Conservation (phyloP, 169 alveolate genomes). For the Plasmodium chabaudi region DNA sequence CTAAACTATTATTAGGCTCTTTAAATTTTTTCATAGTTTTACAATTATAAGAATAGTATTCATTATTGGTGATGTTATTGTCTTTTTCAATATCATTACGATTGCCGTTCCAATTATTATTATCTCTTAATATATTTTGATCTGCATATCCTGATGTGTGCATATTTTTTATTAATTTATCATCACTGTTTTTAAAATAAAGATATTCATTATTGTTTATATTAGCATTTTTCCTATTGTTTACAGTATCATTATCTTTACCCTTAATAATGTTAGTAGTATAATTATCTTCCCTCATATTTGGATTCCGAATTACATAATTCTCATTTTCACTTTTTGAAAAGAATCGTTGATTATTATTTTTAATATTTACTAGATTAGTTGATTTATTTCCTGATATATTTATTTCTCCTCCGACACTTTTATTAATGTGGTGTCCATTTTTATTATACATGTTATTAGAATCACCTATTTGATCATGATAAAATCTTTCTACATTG, state of each 20-base stretch:
- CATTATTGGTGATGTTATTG: not conserved
- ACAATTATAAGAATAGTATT: not conserved
- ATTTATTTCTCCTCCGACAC: not conserved
- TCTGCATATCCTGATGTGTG: no score
- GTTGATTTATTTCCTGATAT: not conserved
- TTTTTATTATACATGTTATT: not conserved
- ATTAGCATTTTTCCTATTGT: not conserved
- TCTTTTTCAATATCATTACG: not conserved
- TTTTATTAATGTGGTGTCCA: not conserved
- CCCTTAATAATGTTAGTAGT: not conserved
- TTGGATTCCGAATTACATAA: not conserved
- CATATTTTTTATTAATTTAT: no score
- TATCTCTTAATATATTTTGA: not conserved
- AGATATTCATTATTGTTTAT: not conserved
- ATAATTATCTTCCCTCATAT: not conserved
- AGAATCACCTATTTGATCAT: not conserved
- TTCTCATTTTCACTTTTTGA: not conserved
- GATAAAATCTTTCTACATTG: not conserved
- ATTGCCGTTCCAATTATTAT: not conserved
- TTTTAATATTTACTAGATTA: constrained; percentile 1
- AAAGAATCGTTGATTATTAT: not conserved
- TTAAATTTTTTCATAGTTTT: not conserved
- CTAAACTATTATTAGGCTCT: constrained; percentile 9
- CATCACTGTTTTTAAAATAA: no score
- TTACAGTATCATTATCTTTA: not conserved